Evolutionary conservation across 306 rosid species (phyloP).

Genomic region (Ormosia semicastrata): DNA sequence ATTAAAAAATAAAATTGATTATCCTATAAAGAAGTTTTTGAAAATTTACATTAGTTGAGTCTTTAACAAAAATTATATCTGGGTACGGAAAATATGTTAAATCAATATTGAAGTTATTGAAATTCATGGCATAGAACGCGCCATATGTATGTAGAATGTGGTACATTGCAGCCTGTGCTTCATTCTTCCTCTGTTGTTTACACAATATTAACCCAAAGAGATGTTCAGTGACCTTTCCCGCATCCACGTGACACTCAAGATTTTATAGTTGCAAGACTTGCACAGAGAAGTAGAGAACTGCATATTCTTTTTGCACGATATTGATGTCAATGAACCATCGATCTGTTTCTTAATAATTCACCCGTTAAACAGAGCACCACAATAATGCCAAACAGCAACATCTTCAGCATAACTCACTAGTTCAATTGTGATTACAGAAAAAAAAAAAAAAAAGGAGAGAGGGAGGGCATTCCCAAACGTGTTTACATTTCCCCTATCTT

Average conservation of each 20-base stretch:
- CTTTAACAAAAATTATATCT: too few relatives aligned
- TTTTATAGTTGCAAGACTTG: background rate
- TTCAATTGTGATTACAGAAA: conserved; percentile 4
- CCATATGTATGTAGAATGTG: too few relatives aligned
- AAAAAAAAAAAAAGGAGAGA: background rate
- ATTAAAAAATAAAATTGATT: too few relatives aligned
- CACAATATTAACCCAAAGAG: too few relatives aligned
- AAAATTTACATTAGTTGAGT: too few relatives aligned
- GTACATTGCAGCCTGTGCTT: too few relatives aligned
- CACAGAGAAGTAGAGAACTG: background rate
- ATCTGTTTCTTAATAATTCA: conserved; percentile 19
- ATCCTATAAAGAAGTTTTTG: too few relatives aligned
- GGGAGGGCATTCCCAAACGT: background rate
- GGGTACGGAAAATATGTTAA: too few relatives aligned
- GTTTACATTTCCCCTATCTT: background rate
- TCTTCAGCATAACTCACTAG: conserved; percentile 15
- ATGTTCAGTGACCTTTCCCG: background rate
- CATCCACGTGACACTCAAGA: background rate
- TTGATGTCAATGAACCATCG: conserved; percentile 22
- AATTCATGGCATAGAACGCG: too few relatives aligned
- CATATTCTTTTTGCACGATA: conserved; percentile 1
- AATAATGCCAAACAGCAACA: conserved; percentile 4
- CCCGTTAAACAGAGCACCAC: background rate
- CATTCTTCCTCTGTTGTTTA: too few relatives aligned
- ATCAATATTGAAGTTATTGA: too few relatives aligned